Evolutionary conservation across 2,329 filamentous ascomycete species (phyloP).

Genomic region (Tolypocladium tundrense): DNA sequence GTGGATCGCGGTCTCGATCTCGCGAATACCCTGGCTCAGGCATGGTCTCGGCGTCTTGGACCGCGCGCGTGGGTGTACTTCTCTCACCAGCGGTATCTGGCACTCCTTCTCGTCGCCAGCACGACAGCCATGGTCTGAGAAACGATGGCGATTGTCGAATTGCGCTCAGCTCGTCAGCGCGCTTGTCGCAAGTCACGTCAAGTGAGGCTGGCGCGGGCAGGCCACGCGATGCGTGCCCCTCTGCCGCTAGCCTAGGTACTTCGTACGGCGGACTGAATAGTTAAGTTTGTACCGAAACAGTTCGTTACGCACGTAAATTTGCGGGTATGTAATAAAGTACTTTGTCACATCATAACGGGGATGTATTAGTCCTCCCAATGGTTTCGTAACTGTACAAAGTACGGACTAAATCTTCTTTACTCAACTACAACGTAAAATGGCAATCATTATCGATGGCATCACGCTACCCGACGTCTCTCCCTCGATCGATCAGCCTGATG

Average conservation of each 20-base stretch:
- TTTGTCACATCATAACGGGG: no score
- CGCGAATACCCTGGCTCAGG: constrained; percentile 4
- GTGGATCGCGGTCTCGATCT: constrained; percentile 12
- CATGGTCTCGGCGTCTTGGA: background rate
- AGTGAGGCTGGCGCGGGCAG: background rate
- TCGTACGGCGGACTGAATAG: no score
- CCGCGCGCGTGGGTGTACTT: background rate
- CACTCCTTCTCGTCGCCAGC: background rate
- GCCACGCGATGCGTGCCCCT: background rate
- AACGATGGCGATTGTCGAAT: background rate
- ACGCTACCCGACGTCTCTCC: no score
- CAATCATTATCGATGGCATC: no score
- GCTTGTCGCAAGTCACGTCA: background rate
- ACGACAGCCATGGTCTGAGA: background rate
- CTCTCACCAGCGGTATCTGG: background rate
- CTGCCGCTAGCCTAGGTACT: background rate
- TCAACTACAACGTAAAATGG: no score
- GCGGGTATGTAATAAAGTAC: no score
- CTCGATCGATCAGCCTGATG: no score
- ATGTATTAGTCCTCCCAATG: no score
- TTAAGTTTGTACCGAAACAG: no score
- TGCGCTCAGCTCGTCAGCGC: background rate
- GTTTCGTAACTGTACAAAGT: no score
- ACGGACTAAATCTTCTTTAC: no score
- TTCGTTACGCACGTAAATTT: no score